Conservation (phyloP, 2,329 filamentous ascomycete genomes). For the Nigrospora oryzae region DNA sequence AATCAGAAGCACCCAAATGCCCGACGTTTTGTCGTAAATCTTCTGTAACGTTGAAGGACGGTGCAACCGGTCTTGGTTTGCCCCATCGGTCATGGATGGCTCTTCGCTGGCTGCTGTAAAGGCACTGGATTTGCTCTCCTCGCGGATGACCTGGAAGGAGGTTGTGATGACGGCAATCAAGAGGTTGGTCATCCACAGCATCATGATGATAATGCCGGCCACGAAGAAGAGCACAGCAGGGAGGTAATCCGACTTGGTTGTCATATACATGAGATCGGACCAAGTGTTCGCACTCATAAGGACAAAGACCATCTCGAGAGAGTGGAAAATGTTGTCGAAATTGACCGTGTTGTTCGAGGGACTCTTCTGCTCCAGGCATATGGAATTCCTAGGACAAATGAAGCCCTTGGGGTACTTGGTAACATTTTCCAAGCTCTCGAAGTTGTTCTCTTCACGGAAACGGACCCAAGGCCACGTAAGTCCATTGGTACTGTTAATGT, state of each 20-base stretch:
- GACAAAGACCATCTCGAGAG: slow-evolving; percentile 89
- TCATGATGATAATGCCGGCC: slow-evolving; percentile 77
- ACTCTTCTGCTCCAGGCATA: slow-evolving; percentile 71
- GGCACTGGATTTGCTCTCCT: slow-evolving; percentile 89
- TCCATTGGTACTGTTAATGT: slow-evolving; percentile 54
- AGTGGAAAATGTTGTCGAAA: slow-evolving; percentile 92
- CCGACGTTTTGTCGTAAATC: slow-evolving; percentile 64
- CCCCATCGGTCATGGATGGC: slow-evolving; percentile 22
- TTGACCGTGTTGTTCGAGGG: slow-evolving; percentile 81
- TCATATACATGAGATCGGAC: slow-evolving; percentile 88
- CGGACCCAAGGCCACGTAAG: slow-evolving; percentile 59
- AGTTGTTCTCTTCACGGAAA: slow-evolving; percentile 25
- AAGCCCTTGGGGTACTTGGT: slow-evolving; percentile 66
- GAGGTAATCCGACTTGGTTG: slow-evolving; percentile 85
- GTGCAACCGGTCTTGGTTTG: slow-evolving; percentile 33
- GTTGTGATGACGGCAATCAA: slow-evolving; percentile 95
- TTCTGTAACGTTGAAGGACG: slow-evolving; percentile 50
- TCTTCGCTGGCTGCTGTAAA: slow-evolving; percentile 69
- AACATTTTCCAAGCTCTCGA: slow-evolving; percentile 38
- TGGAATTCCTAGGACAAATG: slow-evolving; percentile 74
- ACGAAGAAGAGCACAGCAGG: slow-evolving; percentile 72
- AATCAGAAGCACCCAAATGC: slow-evolving; percentile 77
- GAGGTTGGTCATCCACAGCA: slow-evolving; percentile 93
- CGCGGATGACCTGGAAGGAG: slow-evolving; percentile 94
- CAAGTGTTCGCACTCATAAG: slow-evolving; percentile 99